A percentile compares a stretch with the other conserved stretches of the same genome.
Conservation (phyloP, 2,329 filamentous ascomycete genomes). For the Mollisiaceae sp. region DNA sequence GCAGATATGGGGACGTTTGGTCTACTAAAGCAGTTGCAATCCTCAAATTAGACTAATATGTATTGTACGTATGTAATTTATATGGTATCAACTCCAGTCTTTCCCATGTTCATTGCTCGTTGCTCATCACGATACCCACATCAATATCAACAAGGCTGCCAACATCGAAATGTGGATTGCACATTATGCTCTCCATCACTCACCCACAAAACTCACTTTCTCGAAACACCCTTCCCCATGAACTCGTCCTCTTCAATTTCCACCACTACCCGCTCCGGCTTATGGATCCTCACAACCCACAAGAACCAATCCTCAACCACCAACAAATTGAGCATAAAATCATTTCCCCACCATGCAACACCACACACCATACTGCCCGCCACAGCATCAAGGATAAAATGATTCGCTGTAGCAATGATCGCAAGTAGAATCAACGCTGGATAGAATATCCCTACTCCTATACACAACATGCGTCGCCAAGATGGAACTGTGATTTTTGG, state of each 20-base stretch:
- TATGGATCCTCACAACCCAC: conserved; percentile 65
- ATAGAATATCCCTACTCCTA: conserved; percentile 63
- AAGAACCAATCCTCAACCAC: conserved; percentile 70
- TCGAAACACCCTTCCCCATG: conserved; percentile 4
- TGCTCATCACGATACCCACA: too few relatives aligned
- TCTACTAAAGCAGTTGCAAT: too few relatives aligned
- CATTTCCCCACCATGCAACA: conserved; percentile 60
- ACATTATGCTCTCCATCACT: neutral
- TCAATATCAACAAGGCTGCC: too few relatives aligned
- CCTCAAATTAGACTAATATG: too few relatives aligned
- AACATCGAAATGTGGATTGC: neutral
- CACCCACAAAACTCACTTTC: neutral
- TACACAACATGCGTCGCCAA: conserved; percentile 56
- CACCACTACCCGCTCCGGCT: conserved; percentile 50
- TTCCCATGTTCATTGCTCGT: too few relatives aligned
- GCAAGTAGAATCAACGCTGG: conserved; percentile 64
- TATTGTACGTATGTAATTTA: too few relatives aligned
- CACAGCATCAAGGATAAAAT: conserved; percentile 69
- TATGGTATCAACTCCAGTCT: too few relatives aligned
- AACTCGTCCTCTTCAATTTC: conserved; percentile 18
- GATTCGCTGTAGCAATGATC: conserved; percentile 67
- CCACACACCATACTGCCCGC: conserved; percentile 66
- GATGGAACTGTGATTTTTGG: conserved; percentile 49
- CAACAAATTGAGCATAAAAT: conserved; percentile 61
- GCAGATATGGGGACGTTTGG: too few relatives aligned